Evolutionary conservation across 495 filamentous ascomycete genomes (phyloP).

Genomic region (Xylaria longipes): DNA sequence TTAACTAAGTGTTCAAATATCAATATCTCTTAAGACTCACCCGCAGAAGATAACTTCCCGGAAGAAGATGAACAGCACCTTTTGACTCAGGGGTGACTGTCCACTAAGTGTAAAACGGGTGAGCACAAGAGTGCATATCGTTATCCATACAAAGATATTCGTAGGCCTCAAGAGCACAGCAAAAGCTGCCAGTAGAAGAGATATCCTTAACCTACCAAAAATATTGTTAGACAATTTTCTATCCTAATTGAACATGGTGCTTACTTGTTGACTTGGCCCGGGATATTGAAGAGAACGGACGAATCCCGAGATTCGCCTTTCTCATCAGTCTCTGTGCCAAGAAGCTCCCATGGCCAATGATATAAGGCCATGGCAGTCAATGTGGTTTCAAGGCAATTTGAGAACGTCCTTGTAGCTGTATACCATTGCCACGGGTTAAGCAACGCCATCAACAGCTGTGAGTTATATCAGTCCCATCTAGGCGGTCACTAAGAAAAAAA

Average conservation of each 20-base stretch:
- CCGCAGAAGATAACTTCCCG: constrained; percentile 73
- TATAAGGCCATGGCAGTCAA: constrained; percentile 80
- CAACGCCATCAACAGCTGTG: constrained; percentile 70
- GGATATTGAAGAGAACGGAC: constrained; percentile 31
- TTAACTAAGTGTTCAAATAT: constrained; percentile 40
- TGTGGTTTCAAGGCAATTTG: constrained; percentile 90
- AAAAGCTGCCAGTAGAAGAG: constrained; percentile 75
- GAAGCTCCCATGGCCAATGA: constrained; percentile 83
- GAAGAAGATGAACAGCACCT: constrained; percentile 59
- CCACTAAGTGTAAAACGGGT: constrained; percentile 49
- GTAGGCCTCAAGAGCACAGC: constrained; percentile 92
- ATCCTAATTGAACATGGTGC: constrained; percentile 7
- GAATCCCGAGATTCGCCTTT: constrained; percentile 35
- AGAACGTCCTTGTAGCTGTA: constrained; percentile 89
- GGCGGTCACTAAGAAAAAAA: not conserved
- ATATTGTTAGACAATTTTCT: constrained; percentile 20
- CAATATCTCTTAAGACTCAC: constrained; percentile 37
- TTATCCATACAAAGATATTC: constrained; percentile 85
- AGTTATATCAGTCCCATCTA: constrained; percentile 19
- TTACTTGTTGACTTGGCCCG: constrained; percentile 43
- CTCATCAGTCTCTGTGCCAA: constrained; percentile 44
- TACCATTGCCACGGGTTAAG: constrained; percentile 97
- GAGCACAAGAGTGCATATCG: constrained; percentile 52
- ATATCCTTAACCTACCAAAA: constrained; percentile 63
- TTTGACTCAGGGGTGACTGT: constrained; percentile 45